Conservation (phyloP, 2,329 filamentous ascomycete species). For the Aspergillus candidus region DNA sequence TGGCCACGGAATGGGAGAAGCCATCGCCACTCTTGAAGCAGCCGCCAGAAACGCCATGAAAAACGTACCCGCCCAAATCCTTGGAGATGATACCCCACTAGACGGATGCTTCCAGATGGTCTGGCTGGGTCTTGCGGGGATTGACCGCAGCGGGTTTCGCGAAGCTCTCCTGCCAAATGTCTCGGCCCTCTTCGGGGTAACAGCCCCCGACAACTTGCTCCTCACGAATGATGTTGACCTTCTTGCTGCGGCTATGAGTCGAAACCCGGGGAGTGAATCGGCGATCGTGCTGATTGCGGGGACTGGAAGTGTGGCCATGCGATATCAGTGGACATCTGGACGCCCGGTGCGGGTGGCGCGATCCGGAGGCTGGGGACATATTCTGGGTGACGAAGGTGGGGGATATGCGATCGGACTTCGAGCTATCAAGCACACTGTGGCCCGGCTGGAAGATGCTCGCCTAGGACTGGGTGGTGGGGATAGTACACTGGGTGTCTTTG, state of each 20-base stretch:
- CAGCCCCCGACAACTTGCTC: slow-evolving; percentile 15
- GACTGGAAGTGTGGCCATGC: slow-evolving; percentile 41
- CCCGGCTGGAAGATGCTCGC: slow-evolving; percentile 21
- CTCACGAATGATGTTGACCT: slow-evolving; percentile 40
- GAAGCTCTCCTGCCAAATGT: slow-evolving; percentile 23
- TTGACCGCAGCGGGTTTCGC: slow-evolving; percentile 31
- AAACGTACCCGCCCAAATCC: not conserved
- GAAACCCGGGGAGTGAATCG: slow-evolving; percentile 11
- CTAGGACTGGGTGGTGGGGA: slow-evolving; percentile 7
- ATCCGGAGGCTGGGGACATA: slow-evolving; percentile 41
- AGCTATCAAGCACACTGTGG: slow-evolving; percentile 31
- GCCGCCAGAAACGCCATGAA: slow-evolving; percentile 15
- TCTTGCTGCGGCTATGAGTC: slow-evolving; percentile 23
- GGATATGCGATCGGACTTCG: slow-evolving; percentile 38
- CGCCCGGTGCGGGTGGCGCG: slow-evolving; percentile 22
- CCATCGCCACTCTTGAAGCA: slow-evolving; percentile 22
- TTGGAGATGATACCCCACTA: slow-evolving; percentile 1
- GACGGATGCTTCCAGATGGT: slow-evolving; percentile 22
- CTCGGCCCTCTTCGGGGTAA: slow-evolving; percentile 22
- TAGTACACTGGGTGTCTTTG: slow-evolving; percentile 3
- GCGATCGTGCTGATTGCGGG: slow-evolving; percentile 39
- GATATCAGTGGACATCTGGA: slow-evolving; percentile 20
- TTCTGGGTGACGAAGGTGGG: slow-evolving; percentile 42
- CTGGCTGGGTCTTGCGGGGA: slow-evolving; percentile 39
- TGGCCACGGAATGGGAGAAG: slow-evolving; percentile 13